Conservation (phyloP, 2,329 filamentous ascomycete species). For the Diaporthe nobilis region DNA sequence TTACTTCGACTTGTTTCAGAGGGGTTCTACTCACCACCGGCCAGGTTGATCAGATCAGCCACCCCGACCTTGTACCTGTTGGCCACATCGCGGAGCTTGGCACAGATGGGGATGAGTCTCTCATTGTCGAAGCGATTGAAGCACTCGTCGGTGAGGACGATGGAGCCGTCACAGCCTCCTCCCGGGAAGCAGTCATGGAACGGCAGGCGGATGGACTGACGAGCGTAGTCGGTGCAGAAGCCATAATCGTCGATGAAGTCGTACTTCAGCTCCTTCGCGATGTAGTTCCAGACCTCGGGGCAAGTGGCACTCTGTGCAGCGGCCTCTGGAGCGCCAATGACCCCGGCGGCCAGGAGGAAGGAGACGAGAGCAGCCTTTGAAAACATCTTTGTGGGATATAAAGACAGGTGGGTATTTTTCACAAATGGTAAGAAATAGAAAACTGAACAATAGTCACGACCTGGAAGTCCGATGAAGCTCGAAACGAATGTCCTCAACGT, state of each 20-base stretch:
- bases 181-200: conserved; percentile 41
- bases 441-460: not conserved
- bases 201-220: conserved; percentile 38
- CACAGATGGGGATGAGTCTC: conserved; percentile 34
- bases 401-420: not conserved
- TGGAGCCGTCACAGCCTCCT: conserved; percentile 40
- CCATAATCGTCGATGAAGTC: conserved; percentile 34
- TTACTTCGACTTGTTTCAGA: not conserved
- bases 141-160: conserved; percentile 38
- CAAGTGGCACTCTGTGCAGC: not conserved
- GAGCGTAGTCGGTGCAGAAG: conserved; percentile 29
- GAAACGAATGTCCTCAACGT: not conserved
- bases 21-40: conserved; percentile 29
- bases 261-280: conserved; percentile 35
- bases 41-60: conserved; percentile 41
- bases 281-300: conserved; percentile 27
- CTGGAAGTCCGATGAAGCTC: not conserved
- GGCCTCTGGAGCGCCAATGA: not conserved
- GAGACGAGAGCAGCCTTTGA: conserved; percentile 1
- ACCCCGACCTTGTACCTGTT: conserved; percentile 24
- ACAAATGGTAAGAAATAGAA: not conserved
- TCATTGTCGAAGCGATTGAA: conserved; percentile 21
- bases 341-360: conserved; percentile 27
- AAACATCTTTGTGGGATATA: not conserved
- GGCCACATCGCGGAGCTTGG: conserved; percentile 17